These are phyloP conservation scores for Limonomyces culmigenus DNA, from an alignment of 1,284 basidiomycete species.

Conservation along the genomic window DNA sequence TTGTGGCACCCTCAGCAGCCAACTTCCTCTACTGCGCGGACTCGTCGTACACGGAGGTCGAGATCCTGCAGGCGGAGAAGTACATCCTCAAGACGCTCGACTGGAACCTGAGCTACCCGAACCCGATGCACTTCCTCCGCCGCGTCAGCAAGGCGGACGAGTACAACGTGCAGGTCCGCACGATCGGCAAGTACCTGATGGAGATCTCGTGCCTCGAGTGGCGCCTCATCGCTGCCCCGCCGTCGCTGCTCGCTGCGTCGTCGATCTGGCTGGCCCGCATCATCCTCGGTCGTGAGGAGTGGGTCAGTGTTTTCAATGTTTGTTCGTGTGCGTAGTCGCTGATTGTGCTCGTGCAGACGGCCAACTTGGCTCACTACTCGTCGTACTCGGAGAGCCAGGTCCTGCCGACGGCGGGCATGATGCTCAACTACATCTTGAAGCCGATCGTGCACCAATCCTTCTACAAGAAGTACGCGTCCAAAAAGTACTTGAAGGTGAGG, in stretches of 20 bases:
- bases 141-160: slow-evolving; percentile 93
- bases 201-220: slow-evolving; percentile 87
- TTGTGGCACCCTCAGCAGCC: slow-evolving; percentile 75
- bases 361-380: slow-evolving; percentile 86
- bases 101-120: slow-evolving; percentile 87
- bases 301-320: slow-evolving; percentile 37
- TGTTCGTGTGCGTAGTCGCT: slow-evolving; percentile 4
- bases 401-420: slow-evolving; percentile 78
- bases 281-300: slow-evolving; percentile 69
- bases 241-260: slow-evolving; percentile 79
- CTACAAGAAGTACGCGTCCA: slow-evolving; percentile 69
- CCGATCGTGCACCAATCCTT: slow-evolving; percentile 62
- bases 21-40: slow-evolving; percentile 88
- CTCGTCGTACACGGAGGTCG: slow-evolving; percentile 69
- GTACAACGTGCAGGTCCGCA: slow-evolving; percentile 83
- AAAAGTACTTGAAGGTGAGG: slow-evolving; percentile 70
- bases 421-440: slow-evolving; percentile 85
- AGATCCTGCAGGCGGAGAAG: slow-evolving; percentile 87
- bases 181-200: slow-evolving; percentile 84
- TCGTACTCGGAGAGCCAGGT: slow-evolving; percentile 76
- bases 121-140: slow-evolving; percentile 85
- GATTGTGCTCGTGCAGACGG: slow-evolving; percentile 30
- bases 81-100: slow-evolving; percentile 87
- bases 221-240: slow-evolving; percentile 64
- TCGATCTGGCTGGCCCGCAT: slow-evolving; percentile 85